Base-by-base conservation (phyloP, 768 basidiomycete genomes). In the Boletus patriciae region DNA sequence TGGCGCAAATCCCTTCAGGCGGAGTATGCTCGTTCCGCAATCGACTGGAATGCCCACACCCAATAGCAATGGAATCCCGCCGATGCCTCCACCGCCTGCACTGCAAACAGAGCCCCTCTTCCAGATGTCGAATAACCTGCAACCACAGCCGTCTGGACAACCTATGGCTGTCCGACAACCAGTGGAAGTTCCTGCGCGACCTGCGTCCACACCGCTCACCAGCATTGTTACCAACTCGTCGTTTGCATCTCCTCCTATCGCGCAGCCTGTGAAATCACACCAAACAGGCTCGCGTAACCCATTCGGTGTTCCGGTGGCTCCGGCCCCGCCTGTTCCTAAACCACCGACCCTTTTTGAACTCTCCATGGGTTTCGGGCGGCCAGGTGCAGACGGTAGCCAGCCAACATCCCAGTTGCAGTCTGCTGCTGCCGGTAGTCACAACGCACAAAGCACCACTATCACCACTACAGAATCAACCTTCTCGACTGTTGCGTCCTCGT, bases 241-340 rank as follows among this genome's bases (percentile, higher is more conserved):
- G 42, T 64, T 68, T 31, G 65, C 66, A 7, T 74, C 79, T 7
- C 80, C 80, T 6, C 78, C 80, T 37, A 61, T 75, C 4, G 77
- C 80, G 3, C 84, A 87, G 65, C 84, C 86, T 8, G 80, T 98
- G 27, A 86, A 84, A 64, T 80, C 94, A 7, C 95, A 98, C 70
- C 85, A 89, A 69, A 99, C 97, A 4, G 96, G 97, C 27, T 92
- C 92, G 8, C 86, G 85, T 62, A 99, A 99, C 79, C 97, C 97
- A 4, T 99, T 99, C 61, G 95, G 94, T 7, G 82, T 84, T 31
- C 83, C 90, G 5, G 77, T 81, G 6, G 78, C 80, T 10, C 75
- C 83, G 23, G 74, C 77, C 16, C 82, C 86, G 1, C 85, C 89
- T 16, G 77, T 90, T 27, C 89, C 91, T 2, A 89, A 86, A 69